Percentiles rank a stretch among this genome's conserved stretches.
Evolutionary conservation across 192 early-diverging fungal genomes (phyloP).

Genomic region (Backusella liffmaniae): DNA sequence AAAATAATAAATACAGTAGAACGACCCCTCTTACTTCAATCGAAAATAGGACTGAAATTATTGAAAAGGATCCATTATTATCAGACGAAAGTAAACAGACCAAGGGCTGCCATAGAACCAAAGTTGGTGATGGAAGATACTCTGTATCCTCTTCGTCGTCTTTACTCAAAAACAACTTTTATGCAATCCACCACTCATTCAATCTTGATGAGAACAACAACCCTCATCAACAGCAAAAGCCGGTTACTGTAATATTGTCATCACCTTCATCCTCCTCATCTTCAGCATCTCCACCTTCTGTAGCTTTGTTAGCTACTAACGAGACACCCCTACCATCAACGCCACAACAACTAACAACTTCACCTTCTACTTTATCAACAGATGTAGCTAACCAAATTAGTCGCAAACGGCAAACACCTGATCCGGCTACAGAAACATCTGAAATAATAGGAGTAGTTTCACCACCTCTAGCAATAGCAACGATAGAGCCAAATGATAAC

Average conservation of each 20-base stretch:
- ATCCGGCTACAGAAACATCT: neutral
- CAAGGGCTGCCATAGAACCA: neutral
- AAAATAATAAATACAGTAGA: neutral
- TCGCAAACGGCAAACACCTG: neutral
- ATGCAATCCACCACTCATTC: neutral
- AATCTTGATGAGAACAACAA: neutral
- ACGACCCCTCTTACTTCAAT: conserved; percentile 6
- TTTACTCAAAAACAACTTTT: neutral
- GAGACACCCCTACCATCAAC: neutral
- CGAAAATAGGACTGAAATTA: conserved; percentile 4
- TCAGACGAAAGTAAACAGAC: neutral
- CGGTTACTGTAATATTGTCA: neutral
- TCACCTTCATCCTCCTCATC: neutral
- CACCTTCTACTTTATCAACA: neutral
- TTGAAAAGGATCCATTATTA: neutral
- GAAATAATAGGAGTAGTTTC: neutral
- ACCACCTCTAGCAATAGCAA: neutral
- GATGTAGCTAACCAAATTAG: neutral
- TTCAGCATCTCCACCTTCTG: neutral
- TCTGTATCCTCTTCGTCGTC: neutral
- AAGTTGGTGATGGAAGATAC: neutral
- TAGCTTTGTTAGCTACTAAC: neutral
- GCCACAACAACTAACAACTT: neutral
- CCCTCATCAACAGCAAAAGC: neutral
- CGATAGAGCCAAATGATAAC: neutral